Evolutionary conservation across 768 basidiomycete species (phyloP).

Genomic region (Tephrocybe sp.): DNA sequence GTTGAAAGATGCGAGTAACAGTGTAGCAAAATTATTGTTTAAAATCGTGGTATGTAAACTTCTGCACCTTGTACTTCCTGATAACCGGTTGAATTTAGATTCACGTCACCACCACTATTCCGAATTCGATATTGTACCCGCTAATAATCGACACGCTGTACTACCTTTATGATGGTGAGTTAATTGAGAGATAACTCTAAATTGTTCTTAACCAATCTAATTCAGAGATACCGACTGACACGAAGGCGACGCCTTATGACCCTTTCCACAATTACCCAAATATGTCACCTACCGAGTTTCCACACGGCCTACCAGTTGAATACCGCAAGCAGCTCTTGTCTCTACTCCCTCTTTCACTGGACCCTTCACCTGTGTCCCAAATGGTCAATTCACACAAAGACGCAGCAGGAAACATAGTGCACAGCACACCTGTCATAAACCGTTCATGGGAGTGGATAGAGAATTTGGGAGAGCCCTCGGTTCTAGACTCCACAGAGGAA

Average conservation of each 20-base stretch:
- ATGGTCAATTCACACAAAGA: slow-evolving; percentile 64
- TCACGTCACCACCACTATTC: slow-evolving; percentile 50
- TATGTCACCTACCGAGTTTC: slow-evolving; percentile 48
- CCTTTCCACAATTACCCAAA: slow-evolving; percentile 67
- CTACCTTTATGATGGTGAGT: slow-evolving; percentile 72
- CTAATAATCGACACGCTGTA: slow-evolving; percentile 73
- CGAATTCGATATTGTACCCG: slow-evolving; percentile 61
- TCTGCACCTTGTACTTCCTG: neutral
- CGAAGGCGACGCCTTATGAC: slow-evolving; percentile 55
- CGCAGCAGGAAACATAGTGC: slow-evolving; percentile 45
- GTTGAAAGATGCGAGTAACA: slow-evolving; percentile 45
- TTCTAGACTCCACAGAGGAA: slow-evolving; percentile 43
- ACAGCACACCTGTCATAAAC: slow-evolving; percentile 59
- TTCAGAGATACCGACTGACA: slow-evolving; percentile 63
- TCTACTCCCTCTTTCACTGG: slow-evolving; percentile 57
- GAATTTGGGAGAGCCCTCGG: slow-evolving; percentile 60
- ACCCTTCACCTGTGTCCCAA: slow-evolving; percentile 50
- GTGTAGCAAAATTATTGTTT: slow-evolving; percentile 45
- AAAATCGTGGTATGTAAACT: slow-evolving; percentile 48
- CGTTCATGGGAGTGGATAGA: slow-evolving; percentile 90
- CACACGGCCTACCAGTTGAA: slow-evolving; percentile 54
- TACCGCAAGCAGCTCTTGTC: slow-evolving; percentile 57
- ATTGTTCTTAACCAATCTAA: neutral
- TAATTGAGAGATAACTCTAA: neutral
- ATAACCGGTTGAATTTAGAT: slow-evolving; percentile 37